Evolutionary conservation across 1,139 yeast genomes (phyloP).

Genomic region (Scheffersomyces cryptocercus): DNA sequence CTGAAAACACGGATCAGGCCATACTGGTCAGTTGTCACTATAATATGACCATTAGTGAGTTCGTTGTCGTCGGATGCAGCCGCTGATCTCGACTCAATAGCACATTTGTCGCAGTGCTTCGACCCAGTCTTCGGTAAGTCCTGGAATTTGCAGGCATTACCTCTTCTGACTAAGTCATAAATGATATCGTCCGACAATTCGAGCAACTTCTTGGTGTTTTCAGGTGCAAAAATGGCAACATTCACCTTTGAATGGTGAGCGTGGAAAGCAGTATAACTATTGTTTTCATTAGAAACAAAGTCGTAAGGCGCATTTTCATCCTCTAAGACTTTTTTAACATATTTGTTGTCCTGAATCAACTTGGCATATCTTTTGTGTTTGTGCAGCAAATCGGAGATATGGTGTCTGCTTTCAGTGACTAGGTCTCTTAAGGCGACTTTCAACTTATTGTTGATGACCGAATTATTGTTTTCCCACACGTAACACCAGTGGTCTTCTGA

Average conservation of each 20-base stretch:
- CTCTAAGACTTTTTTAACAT: conserved; percentile 30
- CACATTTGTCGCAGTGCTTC: background rate
- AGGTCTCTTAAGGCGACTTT: conserved; percentile 36
- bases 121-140: background rate
- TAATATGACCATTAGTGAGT: conserved; percentile 41
- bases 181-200: conserved; percentile 78
- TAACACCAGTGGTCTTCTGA: conserved; percentile 74
- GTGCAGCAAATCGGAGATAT: conserved; percentile 29
- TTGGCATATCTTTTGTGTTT: conserved; percentile 35
- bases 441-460: conserved; percentile 40
- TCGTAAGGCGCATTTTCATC: conserved; percentile 20
- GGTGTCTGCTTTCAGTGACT: conserved; percentile 37
- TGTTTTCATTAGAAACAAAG: conserved; percentile 47
- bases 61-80: conserved; percentile 2
- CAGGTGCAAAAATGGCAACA: conserved; percentile 78
- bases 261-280: conserved; percentile 67
- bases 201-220: conserved; percentile 61
- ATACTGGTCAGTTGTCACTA: conserved; percentile 74
- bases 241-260: conserved; percentile 77
- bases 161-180: conserved; percentile 55
- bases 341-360: conserved; percentile 33
- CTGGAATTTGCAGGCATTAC: conserved; percentile 10
- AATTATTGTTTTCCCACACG: conserved; percentile 60
- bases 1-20: conserved; percentile 79
- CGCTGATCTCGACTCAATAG: background rate